A percentile compares a stretch with the other conserved stretches of the same genome.
Conservation (phyloP, 192 early-diverging fungal genomes). For the Coemansia sp. region DNA sequence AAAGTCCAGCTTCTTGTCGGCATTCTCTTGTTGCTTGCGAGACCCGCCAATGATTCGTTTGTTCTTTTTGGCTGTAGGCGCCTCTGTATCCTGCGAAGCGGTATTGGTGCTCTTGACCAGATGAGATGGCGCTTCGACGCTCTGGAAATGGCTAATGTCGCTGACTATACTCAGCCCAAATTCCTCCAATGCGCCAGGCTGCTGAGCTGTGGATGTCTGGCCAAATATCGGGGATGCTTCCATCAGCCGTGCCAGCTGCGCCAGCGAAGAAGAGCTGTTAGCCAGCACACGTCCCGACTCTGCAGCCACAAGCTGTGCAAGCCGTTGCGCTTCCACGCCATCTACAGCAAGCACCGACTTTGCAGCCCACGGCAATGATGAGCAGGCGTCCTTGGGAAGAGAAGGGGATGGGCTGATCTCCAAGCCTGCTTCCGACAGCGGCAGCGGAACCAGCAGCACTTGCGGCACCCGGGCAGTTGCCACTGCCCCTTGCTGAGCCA, state of each 20-base stretch:
- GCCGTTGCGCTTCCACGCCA: not conserved
- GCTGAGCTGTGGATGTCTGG: not conserved
- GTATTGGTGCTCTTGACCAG: constrained; percentile 20
- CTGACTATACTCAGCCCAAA: constrained; percentile 35
- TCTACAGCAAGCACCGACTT: constrained; percentile 6
- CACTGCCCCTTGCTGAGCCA: constrained; percentile 19
- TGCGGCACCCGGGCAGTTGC: constrained; percentile 21
- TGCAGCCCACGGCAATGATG: constrained; percentile 5
- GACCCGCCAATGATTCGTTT: constrained; percentile 15
- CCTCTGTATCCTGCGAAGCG: not conserved
- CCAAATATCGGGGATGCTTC: constrained; percentile 13
- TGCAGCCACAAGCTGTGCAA: constrained; percentile 9
- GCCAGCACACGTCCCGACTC: constrained; percentile 26
- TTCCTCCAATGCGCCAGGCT: constrained; percentile 13
- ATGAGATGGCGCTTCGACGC: constrained; percentile 39
- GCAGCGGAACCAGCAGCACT: constrained; percentile 18
- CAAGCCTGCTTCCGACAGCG: constrained; percentile 24
- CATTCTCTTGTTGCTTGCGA: constrained; percentile 17
- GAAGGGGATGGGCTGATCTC: constrained; percentile 6
- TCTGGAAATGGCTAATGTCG: constrained; percentile 46
- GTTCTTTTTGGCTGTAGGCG: constrained; percentile 16
- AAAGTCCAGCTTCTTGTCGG: constrained; percentile 16
- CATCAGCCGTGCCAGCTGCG: constrained; percentile 27
- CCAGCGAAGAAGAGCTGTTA: constrained; percentile 14
- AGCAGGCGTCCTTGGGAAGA: not conserved